phyloP scores from a whole-genome alignment of 1,284 basidiomycete species.

The Microbotryum lychnidis-dioicae region DNA sequence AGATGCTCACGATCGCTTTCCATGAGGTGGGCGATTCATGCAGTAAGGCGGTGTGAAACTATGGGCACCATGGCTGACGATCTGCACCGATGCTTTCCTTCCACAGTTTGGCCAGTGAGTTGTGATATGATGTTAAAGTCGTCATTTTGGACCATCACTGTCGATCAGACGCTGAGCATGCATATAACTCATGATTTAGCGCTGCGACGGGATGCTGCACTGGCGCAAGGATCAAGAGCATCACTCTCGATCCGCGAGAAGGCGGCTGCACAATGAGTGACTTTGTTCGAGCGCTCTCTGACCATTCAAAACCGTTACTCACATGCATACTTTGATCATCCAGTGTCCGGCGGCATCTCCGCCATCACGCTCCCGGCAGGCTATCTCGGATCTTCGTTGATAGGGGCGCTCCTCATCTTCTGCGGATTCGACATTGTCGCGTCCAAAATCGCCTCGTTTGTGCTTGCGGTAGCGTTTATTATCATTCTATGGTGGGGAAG shows the following conservation, averaged over 20 bases:
- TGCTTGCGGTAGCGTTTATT: constrained; percentile 78
- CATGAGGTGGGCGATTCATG: not conserved
- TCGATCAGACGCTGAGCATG: constrained; percentile 11
- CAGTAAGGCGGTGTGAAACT: too few relatives aligned
- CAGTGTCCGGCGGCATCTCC: constrained; percentile 87
- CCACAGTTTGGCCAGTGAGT: too few relatives aligned
- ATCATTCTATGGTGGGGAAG: constrained; percentile 83
- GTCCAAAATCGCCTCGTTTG: constrained; percentile 76
- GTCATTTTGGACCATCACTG: constrained; percentile 27
- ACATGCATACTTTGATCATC: constrained; percentile 44
- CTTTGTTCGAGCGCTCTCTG: not conserved
- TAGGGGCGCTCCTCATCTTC: constrained; percentile 79
- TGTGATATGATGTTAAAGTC: constrained; percentile 44
- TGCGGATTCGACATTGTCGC: constrained; percentile 89
- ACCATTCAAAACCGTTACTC: constrained; percentile 10
- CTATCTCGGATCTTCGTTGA: constrained; percentile 84
- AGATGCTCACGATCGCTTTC: constrained; percentile 18
- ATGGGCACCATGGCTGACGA: not conserved
- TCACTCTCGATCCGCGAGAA: constrained; percentile 67
- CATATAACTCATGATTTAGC: constrained; percentile 19
- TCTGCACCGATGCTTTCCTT: constrained; percentile 16
- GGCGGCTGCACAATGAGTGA: constrained; percentile 2
- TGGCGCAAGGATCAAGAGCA: constrained; percentile 80
- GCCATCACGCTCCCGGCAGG: constrained; percentile 74
- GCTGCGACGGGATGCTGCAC: constrained; percentile 56